Percentiles rank a stretch among this genome's conserved stretches.
These are phyloP conservation scores for Dothistroma septosporum DNA, from an alignment of 2,329 filamentous ascomycete genomes.

Conservation along the genomic window DNA sequence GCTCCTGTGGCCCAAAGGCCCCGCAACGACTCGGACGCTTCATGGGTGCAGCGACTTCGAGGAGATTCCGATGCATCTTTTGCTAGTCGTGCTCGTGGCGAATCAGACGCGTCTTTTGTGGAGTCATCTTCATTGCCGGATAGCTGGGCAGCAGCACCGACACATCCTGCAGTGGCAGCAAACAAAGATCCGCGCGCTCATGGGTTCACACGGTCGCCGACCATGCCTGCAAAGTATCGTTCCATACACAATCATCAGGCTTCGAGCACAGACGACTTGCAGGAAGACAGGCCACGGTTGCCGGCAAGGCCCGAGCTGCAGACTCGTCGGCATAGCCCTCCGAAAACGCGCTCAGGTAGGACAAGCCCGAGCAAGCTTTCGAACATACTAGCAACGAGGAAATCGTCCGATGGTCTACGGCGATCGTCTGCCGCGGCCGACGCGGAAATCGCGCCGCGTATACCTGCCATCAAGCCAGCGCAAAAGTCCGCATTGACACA, in stretches of 20 bases:
- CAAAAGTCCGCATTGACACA: conserved; percentile 26
- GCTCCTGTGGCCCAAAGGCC: conserved; percentile 28
- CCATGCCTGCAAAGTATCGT: conserved; percentile 27
- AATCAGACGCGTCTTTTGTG: conserved; percentile 28
- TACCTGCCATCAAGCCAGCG: conserved; percentile 26
- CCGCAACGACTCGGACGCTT: conserved; percentile 28
- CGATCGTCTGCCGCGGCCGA: conserved; percentile 19
- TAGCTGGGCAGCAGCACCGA: conserved; percentile 19
- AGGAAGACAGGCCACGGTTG: conserved; percentile 30
- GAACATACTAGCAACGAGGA: conserved; percentile 24
- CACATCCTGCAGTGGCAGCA: conserved; percentile 17
- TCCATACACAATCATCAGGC: conserved; percentile 10
- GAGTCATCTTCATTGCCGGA: conserved; percentile 31
- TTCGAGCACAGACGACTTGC: conserved; percentile 21
- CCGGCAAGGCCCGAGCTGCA: conserved; percentile 33
- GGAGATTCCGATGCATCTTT: conserved; percentile 29
- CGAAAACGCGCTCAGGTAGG: conserved; percentile 22
- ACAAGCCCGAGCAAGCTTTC: conserved; percentile 31
- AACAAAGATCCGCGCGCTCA: conserved; percentile 21
- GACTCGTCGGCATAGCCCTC: conserved; percentile 10
- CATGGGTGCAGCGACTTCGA: conserved; percentile 25
- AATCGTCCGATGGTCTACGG: conserved; percentile 21
- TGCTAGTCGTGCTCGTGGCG: conserved; percentile 21
- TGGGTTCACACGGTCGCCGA: conserved; percentile 18
- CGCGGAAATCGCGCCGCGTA: conserved; percentile 18